A percentile compares a stretch with the other conserved stretches of the same genome.
These are phyloP conservation scores for Talaromyces ruber DNA, from an alignment of 495 filamentous ascomycete species.

Conservation along the genomic window DNA sequence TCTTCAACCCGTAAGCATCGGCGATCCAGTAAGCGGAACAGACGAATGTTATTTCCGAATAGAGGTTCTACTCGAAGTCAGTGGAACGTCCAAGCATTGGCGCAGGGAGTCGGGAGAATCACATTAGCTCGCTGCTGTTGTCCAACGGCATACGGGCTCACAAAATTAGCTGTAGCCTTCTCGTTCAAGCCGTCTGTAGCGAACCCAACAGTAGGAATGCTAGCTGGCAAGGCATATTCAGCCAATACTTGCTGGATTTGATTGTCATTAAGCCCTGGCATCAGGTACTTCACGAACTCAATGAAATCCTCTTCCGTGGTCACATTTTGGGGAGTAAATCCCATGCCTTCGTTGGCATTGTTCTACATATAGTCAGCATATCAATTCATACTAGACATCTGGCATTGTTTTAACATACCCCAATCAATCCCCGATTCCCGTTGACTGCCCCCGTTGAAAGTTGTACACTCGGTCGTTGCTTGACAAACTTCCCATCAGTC, in stretches of 20 bases:
- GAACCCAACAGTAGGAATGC: conserved; percentile 21
- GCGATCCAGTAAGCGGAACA: conserved; percentile 60
- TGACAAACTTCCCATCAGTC: conserved; percentile 50
- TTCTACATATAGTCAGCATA: conserved; percentile 15
- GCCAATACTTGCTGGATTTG: conserved; percentile 34
- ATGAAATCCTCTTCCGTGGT: conserved; percentile 33
- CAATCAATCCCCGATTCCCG: conserved; percentile 41
- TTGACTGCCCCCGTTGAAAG: conserved; percentile 41
- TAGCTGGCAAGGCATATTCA: conserved; percentile 29
- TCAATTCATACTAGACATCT: neutral
- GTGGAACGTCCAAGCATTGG: neutral
- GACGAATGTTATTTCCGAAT: conserved; percentile 51
- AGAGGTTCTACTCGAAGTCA: conserved; percentile 37
- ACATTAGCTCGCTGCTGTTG: conserved; percentile 38
- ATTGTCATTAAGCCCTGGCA: conserved; percentile 38
- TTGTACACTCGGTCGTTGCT: conserved; percentile 43
- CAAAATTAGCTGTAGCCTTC: conserved; percentile 36
- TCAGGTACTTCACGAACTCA: conserved; percentile 32
- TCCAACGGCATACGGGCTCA: conserved; percentile 35
- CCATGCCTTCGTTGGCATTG: conserved; percentile 47
- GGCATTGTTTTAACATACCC: conserved; percentile 21
- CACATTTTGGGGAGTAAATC: conserved; percentile 44
- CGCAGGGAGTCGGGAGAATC: neutral
- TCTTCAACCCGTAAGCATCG: conserved; percentile 38
- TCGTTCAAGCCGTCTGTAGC: conserved; percentile 39